Conservation (phyloP, 2,329 filamentous ascomycete species). For the Penicillium rolfsii region DNA sequence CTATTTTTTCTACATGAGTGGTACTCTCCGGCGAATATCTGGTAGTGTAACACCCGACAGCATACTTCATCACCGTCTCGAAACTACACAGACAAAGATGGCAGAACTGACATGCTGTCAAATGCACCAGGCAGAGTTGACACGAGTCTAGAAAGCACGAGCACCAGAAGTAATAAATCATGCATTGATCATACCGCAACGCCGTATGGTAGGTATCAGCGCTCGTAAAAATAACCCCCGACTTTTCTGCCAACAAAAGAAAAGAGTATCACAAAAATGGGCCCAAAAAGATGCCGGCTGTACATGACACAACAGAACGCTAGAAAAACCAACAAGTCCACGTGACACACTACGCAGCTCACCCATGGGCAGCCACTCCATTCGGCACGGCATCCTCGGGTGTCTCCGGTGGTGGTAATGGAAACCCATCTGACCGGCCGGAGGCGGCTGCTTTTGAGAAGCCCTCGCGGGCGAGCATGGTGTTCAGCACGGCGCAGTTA, state of each 20-base stretch:
- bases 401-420: conserved; percentile 40
- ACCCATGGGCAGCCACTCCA: conserved; percentile 6
- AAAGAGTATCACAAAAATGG: conserved; percentile 4
- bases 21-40: not conserved
- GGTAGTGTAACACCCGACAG: not conserved
- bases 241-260: conserved; percentile 22
- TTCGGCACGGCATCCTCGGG: conserved; percentile 26
- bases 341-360: not conserved
- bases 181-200: conserved; percentile 30
- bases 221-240: conserved; percentile 18
- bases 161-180: conserved; percentile 16
- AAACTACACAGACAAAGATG: not conserved
- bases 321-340: conserved; percentile 12
- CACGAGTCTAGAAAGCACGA: not conserved
- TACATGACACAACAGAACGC: conserved; percentile 24
- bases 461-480: conserved; percentile 79
- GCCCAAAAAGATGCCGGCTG: conserved; percentile 14
- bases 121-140: not conserved
- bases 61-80: not conserved
- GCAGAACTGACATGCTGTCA: not conserved
- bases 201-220: conserved; percentile 22
- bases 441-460: conserved; percentile 67
- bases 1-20: not conserved
- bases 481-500: conserved; percentile 88
- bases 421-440: conserved; percentile 48